Percentiles rank a stretch among this genome's conserved stretches.
Conservation (phyloP, 768 basidiomycete species). For the Boletus tylopilopsis region DNA sequence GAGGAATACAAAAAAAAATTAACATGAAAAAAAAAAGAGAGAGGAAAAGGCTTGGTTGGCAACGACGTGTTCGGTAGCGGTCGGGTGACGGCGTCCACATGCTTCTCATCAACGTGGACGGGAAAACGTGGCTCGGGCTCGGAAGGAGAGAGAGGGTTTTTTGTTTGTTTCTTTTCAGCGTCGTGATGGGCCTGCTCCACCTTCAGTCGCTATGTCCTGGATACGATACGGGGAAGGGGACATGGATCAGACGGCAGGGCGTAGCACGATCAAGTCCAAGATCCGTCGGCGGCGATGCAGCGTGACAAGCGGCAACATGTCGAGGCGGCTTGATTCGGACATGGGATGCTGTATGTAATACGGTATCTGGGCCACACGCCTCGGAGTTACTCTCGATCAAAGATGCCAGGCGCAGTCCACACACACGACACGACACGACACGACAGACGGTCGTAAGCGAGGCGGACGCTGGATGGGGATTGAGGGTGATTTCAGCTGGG, state of each 20-base stretch:
- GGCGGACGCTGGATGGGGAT: slow-evolving; percentile 1
- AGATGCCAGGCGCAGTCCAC: background rate
- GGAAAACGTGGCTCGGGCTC: slow-evolving; percentile 1
- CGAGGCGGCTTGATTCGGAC: background rate
- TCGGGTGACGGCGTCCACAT: slow-evolving; percentile 23
- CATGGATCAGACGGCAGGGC: slow-evolving; percentile 1
- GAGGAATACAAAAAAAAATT: too few relatives aligned
- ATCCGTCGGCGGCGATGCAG: slow-evolving; percentile 11
- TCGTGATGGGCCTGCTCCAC: too few relatives aligned
- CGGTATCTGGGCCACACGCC: background rate
- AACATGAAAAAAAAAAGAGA: too few relatives aligned
- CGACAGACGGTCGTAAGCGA: background rate
- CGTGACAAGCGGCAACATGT: background rate
- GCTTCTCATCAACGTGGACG: background rate
- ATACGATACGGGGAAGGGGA: background rate
- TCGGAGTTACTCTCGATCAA: slow-evolving; percentile 7
- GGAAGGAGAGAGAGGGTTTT: background rate
- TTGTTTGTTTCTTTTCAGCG: too few relatives aligned
- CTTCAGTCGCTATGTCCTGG: background rate
- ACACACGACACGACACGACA: background rate
- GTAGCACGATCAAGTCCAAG: background rate
- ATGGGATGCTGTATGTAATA: background rate
- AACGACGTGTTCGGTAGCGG: slow-evolving; percentile 12
- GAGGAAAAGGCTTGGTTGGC: too few relatives aligned
- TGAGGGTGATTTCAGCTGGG: background rate